phyloP scores from a whole-genome alignment of 768 basidiomycete genomes.

The Rhodotorula diobovata region DNA sequence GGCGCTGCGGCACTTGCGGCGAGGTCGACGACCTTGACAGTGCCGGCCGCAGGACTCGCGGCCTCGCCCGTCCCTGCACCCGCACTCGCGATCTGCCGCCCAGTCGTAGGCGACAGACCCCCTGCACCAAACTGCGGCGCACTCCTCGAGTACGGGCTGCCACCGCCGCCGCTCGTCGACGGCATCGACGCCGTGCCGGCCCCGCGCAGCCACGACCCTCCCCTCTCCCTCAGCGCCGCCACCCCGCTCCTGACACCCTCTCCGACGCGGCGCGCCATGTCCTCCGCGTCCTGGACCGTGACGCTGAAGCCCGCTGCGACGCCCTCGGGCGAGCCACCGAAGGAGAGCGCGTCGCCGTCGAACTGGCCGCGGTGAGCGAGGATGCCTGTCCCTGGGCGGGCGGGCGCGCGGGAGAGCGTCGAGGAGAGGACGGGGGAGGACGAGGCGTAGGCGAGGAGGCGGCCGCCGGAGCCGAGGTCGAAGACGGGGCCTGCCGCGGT shows the following conservation, averaged over 20 bases:
- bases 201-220: background rate
- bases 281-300: slow-evolving; percentile 20
- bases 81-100: background rate
- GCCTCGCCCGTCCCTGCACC: background rate
- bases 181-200: too few relatives aligned
- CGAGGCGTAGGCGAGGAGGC: slow-evolving; percentile 34
- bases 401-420: slow-evolving; percentile 15
- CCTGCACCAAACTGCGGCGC: background rate
- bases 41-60: background rate
- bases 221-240: slow-evolving; percentile 30
- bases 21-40: slow-evolving; percentile 39
- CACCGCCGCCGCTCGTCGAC: background rate
- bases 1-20: background rate
- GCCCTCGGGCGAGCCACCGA: too few relatives aligned
- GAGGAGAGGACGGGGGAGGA: background rate
- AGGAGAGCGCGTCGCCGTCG: slow-evolving; percentile 3
- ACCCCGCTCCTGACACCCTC: slow-evolving; percentile 38
- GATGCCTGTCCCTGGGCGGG: slow-evolving; percentile 16
- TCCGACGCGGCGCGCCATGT: slow-evolving; percentile 30
- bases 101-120: background rate
- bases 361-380: slow-evolving; percentile 26
- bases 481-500: slow-evolving; percentile 25
- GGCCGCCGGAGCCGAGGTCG: slow-evolving; percentile 24
- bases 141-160: slow-evolving; percentile 21
- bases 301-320: background rate